Evolutionary conservation across 441 rosid species (phyloP).

Genomic region (Pelargonium citronellum): DNA sequence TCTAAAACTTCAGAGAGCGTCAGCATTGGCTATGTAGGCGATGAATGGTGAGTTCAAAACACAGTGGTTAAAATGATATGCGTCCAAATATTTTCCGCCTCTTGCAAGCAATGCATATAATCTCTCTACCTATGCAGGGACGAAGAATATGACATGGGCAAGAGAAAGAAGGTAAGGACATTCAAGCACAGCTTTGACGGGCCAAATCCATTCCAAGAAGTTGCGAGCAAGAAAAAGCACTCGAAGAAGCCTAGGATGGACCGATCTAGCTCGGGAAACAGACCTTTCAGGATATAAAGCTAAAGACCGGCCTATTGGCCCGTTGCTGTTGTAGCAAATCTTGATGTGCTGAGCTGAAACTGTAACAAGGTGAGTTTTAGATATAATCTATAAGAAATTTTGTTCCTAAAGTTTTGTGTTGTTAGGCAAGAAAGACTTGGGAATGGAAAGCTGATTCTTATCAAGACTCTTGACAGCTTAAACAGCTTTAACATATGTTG

Average conservation of each 20-base stretch:
- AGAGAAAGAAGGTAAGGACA: conserved; percentile 63
- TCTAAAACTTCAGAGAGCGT: conserved; percentile 24
- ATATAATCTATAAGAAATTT: no score
- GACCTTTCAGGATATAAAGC: conserved; percentile 66
- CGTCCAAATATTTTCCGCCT: no score
- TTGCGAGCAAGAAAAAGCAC: conserved; percentile 42
- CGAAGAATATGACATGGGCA: conserved; percentile 85
- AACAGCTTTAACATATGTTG: no score
- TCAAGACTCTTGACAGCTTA: no score
- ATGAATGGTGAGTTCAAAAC: conserved; percentile 77
- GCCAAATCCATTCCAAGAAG: conserved; percentile 69
- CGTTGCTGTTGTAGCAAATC: no score
- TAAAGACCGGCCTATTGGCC: background rate
- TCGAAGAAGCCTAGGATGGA: conserved; percentile 42
- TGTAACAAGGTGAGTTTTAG: no score
- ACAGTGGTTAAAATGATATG: no score
- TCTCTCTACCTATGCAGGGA: conserved; percentile 48
- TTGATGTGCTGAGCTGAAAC: no score
- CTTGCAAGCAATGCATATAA: background rate
- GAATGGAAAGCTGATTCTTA: no score
- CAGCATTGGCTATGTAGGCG: conserved; percentile 60
- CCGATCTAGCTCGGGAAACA: conserved; percentile 38
- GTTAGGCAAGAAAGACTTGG: no score
- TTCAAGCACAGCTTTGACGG: conserved; percentile 42
- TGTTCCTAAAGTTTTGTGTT: no score